These are phyloP conservation scores for Pseudogymnoascus sp. DNA, from an alignment of 2,329 filamentous ascomycete species.

Conservation along the genomic window DNA sequence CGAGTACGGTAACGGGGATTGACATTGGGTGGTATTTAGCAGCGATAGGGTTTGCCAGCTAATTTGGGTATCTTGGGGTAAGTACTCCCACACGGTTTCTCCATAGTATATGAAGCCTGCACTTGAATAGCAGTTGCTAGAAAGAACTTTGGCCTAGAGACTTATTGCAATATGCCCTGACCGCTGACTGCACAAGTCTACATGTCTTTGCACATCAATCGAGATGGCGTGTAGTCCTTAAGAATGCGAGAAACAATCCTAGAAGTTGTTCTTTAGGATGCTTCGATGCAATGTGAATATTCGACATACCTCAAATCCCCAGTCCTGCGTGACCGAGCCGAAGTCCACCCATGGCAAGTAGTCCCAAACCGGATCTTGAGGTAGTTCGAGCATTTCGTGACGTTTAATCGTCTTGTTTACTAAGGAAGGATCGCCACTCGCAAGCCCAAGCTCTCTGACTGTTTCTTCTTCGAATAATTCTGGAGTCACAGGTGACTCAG, in stretches of 20 bases:
- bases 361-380: background rate
- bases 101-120: too few relatives aligned
- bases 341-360: constrained; percentile 2
- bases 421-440: background rate
- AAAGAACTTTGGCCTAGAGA: too few relatives aligned
- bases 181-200: too few relatives aligned
- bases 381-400: background rate
- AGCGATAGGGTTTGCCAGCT: background rate
- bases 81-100: background rate
- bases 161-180: too few relatives aligned
- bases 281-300: background rate
- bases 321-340: background rate
- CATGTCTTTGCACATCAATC: background rate
- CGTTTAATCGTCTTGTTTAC: constrained; percentile 2
- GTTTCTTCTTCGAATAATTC: background rate
- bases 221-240: background rate
- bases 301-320: constrained; percentile 3
- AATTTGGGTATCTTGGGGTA: background rate
- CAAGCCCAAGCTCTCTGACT: constrained; percentile 4
- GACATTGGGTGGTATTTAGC: background rate
- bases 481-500: background rate
- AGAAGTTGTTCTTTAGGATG: background rate
- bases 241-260: constrained; percentile 5
- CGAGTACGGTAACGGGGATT: background rate
- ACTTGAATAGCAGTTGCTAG: too few relatives aligned